These are phyloP conservation scores for Didymella segeticola DNA, from an alignment of 2,329 filamentous ascomycete genomes.

Conservation along the genomic window DNA sequence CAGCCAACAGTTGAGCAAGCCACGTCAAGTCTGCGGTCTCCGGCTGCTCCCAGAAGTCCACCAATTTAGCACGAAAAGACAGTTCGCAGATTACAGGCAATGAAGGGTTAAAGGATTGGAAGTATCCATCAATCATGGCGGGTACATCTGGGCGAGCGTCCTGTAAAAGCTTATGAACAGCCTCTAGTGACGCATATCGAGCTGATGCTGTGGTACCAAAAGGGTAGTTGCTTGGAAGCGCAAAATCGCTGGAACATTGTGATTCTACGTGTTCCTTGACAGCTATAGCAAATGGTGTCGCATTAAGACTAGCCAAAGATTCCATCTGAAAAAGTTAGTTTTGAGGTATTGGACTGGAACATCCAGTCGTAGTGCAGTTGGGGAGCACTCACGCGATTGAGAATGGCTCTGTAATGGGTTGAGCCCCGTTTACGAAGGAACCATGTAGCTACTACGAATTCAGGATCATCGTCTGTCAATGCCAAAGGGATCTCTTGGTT, in stretches of 20 bases:
- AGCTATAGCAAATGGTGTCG: constrained; percentile 18
- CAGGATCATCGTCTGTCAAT: constrained; percentile 21
- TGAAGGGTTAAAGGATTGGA: constrained; percentile 19
- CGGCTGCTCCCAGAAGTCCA: constrained; percentile 12
- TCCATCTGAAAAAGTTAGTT: constrained; percentile 19
- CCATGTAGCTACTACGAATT: constrained; percentile 27
- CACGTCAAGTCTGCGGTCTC: constrained; percentile 18
- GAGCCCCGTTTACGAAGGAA: constrained; percentile 26
- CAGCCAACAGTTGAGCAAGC: constrained; percentile 26
- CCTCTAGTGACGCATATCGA: constrained; percentile 20
- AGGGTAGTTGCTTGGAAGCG: constrained; percentile 30
- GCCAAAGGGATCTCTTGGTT: constrained; percentile 4
- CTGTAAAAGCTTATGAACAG: constrained; percentile 17
- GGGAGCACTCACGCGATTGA: constrained; percentile 17
- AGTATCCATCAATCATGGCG: constrained; percentile 20
- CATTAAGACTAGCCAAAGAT: constrained; percentile 14
- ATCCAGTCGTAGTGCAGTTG: background rate
- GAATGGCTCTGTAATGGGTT: constrained; percentile 22
- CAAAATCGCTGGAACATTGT: constrained; percentile 24
- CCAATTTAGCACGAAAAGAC: constrained; percentile 14
- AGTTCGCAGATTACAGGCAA: constrained; percentile 20
- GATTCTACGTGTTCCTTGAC: constrained; percentile 21
- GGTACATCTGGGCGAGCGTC: constrained; percentile 1
- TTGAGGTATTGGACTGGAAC: background rate
- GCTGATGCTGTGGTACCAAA: constrained; percentile 23